Conservation (phyloP, 148 eudicot species). For the Polygonum maritimum region DNA sequence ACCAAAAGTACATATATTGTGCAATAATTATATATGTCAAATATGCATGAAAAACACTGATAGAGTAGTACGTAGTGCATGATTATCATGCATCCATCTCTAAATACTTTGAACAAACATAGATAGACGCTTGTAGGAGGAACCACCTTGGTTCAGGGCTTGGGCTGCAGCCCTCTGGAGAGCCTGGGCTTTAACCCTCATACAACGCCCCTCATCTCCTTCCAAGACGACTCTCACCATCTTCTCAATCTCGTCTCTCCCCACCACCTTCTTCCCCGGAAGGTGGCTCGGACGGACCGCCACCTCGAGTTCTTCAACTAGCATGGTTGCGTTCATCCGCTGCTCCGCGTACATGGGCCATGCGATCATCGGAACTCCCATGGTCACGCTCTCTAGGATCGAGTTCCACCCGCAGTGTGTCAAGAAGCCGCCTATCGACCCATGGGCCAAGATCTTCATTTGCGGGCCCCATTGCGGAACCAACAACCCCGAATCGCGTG, state of each 20-base stretch:
- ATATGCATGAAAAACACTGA: too few species aligned
- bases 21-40: too few species aligned
- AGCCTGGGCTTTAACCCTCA: background rate
- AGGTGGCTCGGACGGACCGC: background rate
- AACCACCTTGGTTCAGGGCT: background rate
- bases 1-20: too few species aligned
- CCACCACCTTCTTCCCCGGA: background rate
- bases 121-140: background rate
- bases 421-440: conserved; percentile 12
- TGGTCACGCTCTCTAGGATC: conserved; percentile 2
- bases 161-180: background rate
- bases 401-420: conserved; percentile 18
- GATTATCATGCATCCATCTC: background rate
- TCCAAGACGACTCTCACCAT: background rate
- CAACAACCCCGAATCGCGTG: background rate
- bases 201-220: background rate
- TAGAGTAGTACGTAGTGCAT: too few species aligned
- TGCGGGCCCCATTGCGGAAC: conserved; percentile 13
- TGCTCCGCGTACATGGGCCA: conserved; percentile 5
- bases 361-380: background rate
- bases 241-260: background rate
- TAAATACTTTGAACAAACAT: background rate
- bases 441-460: background rate
- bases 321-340: conserved; percentile 1
- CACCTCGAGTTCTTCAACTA: background rate